phyloP scores from a whole-genome alignment of 176 grass and related monocot genomes.

The Bothriochloa decipiens region DNA sequence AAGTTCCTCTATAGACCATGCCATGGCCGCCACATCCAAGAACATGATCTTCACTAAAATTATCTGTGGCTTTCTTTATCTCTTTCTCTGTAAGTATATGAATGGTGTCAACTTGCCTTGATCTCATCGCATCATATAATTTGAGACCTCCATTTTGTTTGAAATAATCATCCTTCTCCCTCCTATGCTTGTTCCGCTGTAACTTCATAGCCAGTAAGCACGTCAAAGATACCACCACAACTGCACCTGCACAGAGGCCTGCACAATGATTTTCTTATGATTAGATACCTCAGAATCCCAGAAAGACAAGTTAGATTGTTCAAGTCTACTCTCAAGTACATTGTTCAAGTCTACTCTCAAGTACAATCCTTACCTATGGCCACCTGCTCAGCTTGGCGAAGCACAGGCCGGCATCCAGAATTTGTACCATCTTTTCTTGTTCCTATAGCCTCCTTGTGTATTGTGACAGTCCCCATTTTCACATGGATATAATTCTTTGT shows the following conservation, averaged over 20 bases:
- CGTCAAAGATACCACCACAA: slow-evolving; percentile 18
- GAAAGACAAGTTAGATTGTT: neutral
- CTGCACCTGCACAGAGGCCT: slow-evolving; percentile 30
- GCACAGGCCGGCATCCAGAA: neutral
- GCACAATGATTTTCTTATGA: slow-evolving; percentile 26
- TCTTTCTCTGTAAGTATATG: slow-evolving; percentile 42
- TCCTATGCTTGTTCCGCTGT: slow-evolving; percentile 37
- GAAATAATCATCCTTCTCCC: slow-evolving; percentile 50
- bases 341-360: neutral
- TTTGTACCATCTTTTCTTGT: neutral
- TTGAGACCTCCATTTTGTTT: slow-evolving; percentile 52
- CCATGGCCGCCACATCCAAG: slow-evolving; percentile 55
- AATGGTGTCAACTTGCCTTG: slow-evolving; percentile 46
- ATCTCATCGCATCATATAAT: slow-evolving; percentile 52
- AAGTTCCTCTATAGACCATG: slow-evolving; percentile 55
- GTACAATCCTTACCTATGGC: neutral
- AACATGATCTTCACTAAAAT: slow-evolving; percentile 35
- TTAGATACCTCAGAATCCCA: neutral
- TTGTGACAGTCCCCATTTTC: slow-evolving; percentile 43
- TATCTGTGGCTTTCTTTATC: slow-evolving; percentile 53
- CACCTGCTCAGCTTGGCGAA: neutral
- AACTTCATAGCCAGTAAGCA: slow-evolving; percentile 36
- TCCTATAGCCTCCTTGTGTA: slow-evolving; percentile 32
- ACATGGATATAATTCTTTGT: slow-evolving; percentile 37
- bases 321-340: neutral